phyloP scores from a whole-genome alignment of 2,329 filamentous ascomycete species.

The Fusarium sambucinum region DNA sequence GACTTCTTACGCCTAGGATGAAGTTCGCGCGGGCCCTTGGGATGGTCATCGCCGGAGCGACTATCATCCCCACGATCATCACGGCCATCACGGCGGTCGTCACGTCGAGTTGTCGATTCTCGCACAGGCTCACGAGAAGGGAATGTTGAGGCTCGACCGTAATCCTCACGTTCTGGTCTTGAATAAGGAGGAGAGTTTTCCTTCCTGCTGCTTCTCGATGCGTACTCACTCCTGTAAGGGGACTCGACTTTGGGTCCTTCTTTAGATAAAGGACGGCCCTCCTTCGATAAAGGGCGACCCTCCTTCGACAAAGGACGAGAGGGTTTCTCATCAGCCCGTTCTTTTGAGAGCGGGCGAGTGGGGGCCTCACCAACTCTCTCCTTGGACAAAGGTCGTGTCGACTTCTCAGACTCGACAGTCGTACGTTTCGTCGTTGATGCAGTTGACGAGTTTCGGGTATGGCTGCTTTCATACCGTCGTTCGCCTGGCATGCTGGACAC shows the following conservation, averaged over 20 bases:
- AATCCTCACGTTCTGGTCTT: constrained; percentile 43
- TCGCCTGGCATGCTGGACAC: constrained; percentile 47
- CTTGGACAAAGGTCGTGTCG: constrained; percentile 50
- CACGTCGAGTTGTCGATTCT: constrained; percentile 30
- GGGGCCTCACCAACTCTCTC: constrained; percentile 47
- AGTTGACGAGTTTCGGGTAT: constrained; percentile 46
- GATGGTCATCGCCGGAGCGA: constrained; percentile 57
- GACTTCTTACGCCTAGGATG: constrained; percentile 52
- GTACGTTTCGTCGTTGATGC: constrained; percentile 48
- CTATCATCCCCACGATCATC: constrained; percentile 50
- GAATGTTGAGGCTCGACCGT: constrained; percentile 25
- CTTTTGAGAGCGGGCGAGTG: constrained; percentile 51
- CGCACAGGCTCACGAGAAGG: constrained; percentile 27
- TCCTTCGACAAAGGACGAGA: constrained; percentile 53
- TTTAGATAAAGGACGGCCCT: constrained; percentile 52
- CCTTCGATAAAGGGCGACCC: constrained; percentile 51
- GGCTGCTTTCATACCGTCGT: constrained; percentile 43
- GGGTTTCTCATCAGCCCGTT: constrained; percentile 44
- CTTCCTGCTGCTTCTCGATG: constrained; percentile 47
- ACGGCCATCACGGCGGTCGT: constrained; percentile 39
- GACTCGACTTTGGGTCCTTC: constrained; percentile 45
- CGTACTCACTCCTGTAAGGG: constrained; percentile 46
- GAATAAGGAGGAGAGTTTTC: constrained; percentile 50
- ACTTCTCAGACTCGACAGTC: constrained; percentile 46
- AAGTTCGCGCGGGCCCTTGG: constrained; percentile 48